These are phyloP conservation scores for Colletotrichum sp. DNA, from an alignment of 2,329 filamentous ascomycete genomes.

Conservation along the genomic window DNA sequence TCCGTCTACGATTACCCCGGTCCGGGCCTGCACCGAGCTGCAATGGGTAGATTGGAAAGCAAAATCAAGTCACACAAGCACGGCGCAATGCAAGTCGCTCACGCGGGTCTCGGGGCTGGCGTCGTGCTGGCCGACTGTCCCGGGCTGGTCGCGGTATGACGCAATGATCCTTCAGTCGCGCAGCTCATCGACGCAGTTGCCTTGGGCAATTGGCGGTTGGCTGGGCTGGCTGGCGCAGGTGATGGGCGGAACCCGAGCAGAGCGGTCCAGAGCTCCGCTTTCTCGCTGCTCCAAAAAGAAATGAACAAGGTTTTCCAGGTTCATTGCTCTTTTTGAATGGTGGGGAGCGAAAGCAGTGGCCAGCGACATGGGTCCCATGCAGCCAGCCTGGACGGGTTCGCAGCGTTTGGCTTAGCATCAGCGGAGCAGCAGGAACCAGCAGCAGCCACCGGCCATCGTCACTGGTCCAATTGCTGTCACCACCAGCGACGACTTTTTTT, in stretches of 20 bases:
- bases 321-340: constrained; percentile 6
- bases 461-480: neutral
- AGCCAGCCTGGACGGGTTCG: neutral
- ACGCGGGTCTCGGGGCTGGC: neutral
- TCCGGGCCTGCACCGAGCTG: neutral
- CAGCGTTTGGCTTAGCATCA: neutral
- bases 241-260: neutral
- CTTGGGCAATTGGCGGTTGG: constrained; percentile 4
- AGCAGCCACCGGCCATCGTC: neutral
- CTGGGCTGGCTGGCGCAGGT: neutral
- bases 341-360: constrained; percentile 9
- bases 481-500: neutral
- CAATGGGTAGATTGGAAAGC: neutral
- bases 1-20: neutral
- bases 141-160: constrained; percentile 13
- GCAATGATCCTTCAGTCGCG: constrained; percentile 3
- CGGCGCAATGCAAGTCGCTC: neutral
- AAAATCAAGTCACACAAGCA: neutral
- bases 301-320: constrained; percentile 20
- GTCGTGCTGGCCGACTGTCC: constrained; percentile 7
- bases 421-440: neutral
- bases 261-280: neutral
- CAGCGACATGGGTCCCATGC: constrained; percentile 14
- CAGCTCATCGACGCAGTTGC: constrained; percentile 2
- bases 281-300: neutral